phyloP scores from a whole-genome alignment of 805 yeast genomes.

The Saturnispora serradocipensis region DNA sequence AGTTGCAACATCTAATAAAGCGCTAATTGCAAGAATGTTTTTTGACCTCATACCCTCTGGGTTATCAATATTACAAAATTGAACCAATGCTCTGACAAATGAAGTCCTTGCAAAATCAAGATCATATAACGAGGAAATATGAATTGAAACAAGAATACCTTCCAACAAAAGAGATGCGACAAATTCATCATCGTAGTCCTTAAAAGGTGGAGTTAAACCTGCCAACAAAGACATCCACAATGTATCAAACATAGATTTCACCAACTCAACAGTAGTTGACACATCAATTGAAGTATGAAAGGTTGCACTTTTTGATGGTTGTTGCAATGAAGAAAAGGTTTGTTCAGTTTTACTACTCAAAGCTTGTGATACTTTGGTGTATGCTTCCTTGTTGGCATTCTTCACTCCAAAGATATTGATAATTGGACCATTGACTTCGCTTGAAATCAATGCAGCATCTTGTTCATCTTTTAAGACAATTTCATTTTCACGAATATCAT shows the following conservation, averaged over 20 bases:
- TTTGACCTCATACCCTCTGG: conserved; percentile 68
- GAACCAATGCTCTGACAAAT: conserved; percentile 82
- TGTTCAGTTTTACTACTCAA: conserved; percentile 85
- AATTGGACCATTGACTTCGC: conserved; percentile 34
- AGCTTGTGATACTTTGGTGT: conserved; percentile 85
- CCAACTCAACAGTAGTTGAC: conserved; percentile 67
- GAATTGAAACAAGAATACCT: conserved; percentile 75
- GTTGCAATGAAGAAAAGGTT: conserved; percentile 53
- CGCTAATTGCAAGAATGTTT: conserved; percentile 71
- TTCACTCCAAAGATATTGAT: conserved; percentile 54
- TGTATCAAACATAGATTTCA: conserved; percentile 85
- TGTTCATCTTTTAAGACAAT: conserved; percentile 90
- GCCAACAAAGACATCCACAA: conserved; percentile 97
- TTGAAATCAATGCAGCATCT: conserved; percentile 78
- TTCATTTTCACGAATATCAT: conserved; percentile 76
- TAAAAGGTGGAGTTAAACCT: conserved; percentile 88
- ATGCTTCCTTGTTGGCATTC: conserved; percentile 69
- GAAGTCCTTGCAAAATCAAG: conserved; percentile 80
- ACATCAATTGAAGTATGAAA: conserved; percentile 40
- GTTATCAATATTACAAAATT: conserved; percentile 74
- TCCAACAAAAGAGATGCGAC: conserved; percentile 64
- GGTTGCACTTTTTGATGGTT: conserved; percentile 42
- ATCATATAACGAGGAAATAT: conserved; percentile 76
- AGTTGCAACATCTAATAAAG: conserved; percentile 67
- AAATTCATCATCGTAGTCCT: conserved; percentile 72